A percentile compares a stretch with the other conserved stretches of the same genome.
Evolutionary conservation across 331 rosid genomes (phyloP).

Genomic region (Arachis monticola): DNA sequence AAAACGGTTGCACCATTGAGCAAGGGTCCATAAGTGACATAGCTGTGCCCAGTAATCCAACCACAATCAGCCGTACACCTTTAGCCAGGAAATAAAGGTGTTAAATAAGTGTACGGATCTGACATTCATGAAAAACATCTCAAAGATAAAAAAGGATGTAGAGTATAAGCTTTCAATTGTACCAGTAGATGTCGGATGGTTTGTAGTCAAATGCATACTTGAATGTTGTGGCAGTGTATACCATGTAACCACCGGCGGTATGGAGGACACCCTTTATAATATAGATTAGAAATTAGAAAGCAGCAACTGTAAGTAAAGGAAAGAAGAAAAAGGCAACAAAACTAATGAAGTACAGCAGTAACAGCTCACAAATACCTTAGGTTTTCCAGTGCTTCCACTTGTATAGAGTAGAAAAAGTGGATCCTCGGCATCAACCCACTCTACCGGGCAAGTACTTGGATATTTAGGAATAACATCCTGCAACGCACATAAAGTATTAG

Average conservation of each 20-base stretch:
- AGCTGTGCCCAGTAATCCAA: slow-evolving; percentile 99
- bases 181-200: slow-evolving; percentile 89
- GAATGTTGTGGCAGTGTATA: slow-evolving; percentile 93
- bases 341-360: slow-evolving; percentile 18
- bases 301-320: slow-evolving; percentile 14
- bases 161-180: slow-evolving; percentile 45
- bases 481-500: slow-evolving; percentile 37
- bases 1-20: slow-evolving; percentile 83
- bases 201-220: slow-evolving; percentile 97
- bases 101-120: slow-evolving; percentile 19
- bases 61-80: slow-evolving; percentile 99
- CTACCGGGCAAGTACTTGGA: slow-evolving; percentile 76
- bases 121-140: slow-evolving; percentile 27
- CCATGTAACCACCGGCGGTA: slow-evolving; percentile 99
- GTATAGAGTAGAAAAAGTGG: slow-evolving; percentile 97
- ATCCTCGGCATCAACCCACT: slow-evolving; percentile 98
- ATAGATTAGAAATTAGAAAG: slow-evolving; percentile 36
- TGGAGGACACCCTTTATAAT: slow-evolving; percentile 82
- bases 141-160: slow-evolving; percentile 19
- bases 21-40: slow-evolving; percentile 94
- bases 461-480: slow-evolving; percentile 79
- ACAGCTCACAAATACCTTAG: slow-evolving; percentile 67
- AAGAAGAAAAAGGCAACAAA: slow-evolving; percentile 28
- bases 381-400: slow-evolving; percentile 99
- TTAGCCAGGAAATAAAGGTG: slow-evolving; percentile 35